A percentile compares a stretch with the other conserved stretches of the same genome.
Conservation (phyloP, 768 basidiomycete species). For the Naganishia friedmannii region DNA sequence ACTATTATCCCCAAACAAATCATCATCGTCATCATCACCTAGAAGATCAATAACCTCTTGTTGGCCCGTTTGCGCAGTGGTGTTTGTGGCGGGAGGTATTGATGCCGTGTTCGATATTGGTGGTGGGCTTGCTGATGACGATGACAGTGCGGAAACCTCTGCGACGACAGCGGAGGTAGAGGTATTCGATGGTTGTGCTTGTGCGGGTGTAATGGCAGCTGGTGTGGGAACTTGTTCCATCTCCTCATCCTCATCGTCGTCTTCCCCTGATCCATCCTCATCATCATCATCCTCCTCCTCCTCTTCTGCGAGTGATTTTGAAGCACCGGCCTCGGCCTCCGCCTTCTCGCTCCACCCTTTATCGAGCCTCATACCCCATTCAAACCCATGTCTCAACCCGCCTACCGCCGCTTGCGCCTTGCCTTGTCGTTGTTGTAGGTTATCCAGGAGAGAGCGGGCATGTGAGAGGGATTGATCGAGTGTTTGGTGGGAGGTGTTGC, state of each 20-base stretch:
- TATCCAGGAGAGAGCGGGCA: background rate
- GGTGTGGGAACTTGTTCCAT: background rate
- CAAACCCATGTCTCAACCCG: background rate
- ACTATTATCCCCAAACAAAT: conserved; percentile 16
- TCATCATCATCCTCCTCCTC: conserved; percentile 9
- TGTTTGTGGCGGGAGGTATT: background rate
- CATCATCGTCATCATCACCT: conserved; percentile 13
- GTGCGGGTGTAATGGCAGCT: background rate
- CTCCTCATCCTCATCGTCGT: background rate
- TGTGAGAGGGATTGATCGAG: background rate
- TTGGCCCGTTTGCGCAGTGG: background rate
- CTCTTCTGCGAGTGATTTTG: background rate
- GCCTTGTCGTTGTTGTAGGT: background rate
- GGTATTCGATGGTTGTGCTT: background rate
- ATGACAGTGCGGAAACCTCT: no score
- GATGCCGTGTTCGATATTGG: background rate
- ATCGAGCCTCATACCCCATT: conserved; percentile 14
- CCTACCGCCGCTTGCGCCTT: background rate
- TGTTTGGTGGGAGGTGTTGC: background rate
- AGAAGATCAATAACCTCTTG: background rate
- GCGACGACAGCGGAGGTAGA: no score
- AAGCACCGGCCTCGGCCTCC: background rate
- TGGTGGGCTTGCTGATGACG: background rate
- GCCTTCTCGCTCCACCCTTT: background rate
- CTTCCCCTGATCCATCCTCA: background rate